These are phyloP conservation scores for Penicillium aurantiogriseum DNA, from an alignment of 2,329 filamentous ascomycete species.

Conservation along the genomic window DNA sequence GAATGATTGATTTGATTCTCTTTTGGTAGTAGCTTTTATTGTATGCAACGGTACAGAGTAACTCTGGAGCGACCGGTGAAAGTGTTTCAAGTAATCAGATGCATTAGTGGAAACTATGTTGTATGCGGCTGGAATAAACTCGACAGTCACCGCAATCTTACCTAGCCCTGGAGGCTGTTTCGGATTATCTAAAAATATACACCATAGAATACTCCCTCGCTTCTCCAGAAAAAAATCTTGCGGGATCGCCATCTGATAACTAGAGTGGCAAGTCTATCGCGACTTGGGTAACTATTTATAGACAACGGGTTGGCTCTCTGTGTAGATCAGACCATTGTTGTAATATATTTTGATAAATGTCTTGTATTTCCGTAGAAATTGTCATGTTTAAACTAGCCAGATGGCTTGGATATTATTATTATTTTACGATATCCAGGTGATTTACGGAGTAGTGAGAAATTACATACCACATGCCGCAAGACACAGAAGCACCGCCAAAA, in stretches of 20 bases:
- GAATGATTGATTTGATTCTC: background rate
- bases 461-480: background rate
- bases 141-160: background rate
- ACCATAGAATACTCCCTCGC: background rate
- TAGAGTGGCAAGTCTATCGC: background rate
- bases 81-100: background rate
- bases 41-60: background rate
- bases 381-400: background rate
- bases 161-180: background rate
- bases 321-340: background rate
- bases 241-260: background rate
- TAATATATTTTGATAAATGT: background rate
- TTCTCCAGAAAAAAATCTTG: background rate
- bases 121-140: background rate
- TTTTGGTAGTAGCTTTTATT: background rate
- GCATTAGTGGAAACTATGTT: background rate
- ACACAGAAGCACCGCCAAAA: background rate
- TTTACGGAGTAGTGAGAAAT: background rate
- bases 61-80: background rate
- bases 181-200: background rate
- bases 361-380: too few species aligned
- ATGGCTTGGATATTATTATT: background rate
- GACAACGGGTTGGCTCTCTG: background rate
- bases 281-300: background rate
- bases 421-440: background rate